phyloP scores from a whole-genome alignment of 225 moss, liverwort and hornwort species.

The Sphagnum contortum region DNA sequence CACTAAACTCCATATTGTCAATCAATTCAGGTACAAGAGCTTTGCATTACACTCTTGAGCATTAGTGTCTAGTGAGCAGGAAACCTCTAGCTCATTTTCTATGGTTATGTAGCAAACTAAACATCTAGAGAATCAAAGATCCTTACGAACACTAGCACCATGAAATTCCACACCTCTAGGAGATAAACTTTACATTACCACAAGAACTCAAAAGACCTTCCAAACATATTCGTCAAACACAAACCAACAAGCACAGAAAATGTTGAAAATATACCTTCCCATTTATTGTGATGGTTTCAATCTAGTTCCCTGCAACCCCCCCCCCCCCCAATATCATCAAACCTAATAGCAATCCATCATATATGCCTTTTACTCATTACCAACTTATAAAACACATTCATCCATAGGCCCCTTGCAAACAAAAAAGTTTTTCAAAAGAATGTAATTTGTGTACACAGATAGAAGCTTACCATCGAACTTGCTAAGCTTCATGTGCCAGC shows the following conservation, averaged over 20 bases:
- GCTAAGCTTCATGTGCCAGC: conserved; percentile 62
- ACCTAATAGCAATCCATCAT: not conserved
- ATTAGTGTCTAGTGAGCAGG: too few species aligned
- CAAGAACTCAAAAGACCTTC: too few species aligned
- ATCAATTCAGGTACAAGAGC: too few species aligned
- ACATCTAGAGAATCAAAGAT: too few species aligned
- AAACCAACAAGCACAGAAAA: not conserved
- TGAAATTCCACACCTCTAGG: too few species aligned
- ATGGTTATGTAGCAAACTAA: too few species aligned
- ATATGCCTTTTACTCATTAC: not conserved
- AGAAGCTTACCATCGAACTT: conserved; percentile 34
- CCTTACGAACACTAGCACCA: too few species aligned
- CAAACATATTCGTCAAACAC: not conserved
- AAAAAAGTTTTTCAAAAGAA: not conserved
- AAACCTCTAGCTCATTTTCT: too few species aligned
- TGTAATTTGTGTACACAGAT: not conserved
- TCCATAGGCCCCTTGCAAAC: not conserved
- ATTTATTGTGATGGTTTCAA: conserved; percentile 35
- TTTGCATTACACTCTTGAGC: too few species aligned
- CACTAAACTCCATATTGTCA: too few species aligned
- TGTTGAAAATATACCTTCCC: conserved; percentile 29
- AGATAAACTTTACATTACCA: too few species aligned
- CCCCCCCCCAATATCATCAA: not conserved
- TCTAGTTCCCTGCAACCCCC: conserved; percentile 29
- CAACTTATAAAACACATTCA: not conserved